Evolutionary conservation across 192 early-diverging fungal genomes (phyloP).

Genomic region (Backusella liffmaniae): DNA sequence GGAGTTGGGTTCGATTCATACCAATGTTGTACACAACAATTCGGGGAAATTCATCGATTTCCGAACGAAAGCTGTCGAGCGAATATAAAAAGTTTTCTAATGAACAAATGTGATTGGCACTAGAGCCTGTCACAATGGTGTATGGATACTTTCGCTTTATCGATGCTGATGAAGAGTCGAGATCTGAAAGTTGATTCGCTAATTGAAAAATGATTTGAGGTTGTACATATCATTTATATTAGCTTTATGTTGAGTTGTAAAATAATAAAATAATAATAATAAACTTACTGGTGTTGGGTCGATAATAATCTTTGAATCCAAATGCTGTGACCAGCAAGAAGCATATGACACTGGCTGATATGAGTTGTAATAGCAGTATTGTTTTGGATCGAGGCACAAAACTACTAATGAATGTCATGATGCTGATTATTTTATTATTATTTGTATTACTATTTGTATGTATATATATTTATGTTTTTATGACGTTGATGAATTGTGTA

Average conservation of each 20-base stretch:
- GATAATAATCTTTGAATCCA: background rate
- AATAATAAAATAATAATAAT: background rate
- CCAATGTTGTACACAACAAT: constrained; percentile 53
- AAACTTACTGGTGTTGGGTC: background rate
- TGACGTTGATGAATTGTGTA: background rate
- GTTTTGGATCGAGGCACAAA: constrained; percentile 8
- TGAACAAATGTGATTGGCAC: constrained; percentile 52
- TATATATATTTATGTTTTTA: too few relatives aligned
- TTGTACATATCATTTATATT: background rate
- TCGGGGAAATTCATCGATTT: constrained; percentile 37
- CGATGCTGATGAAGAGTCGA: background rate
- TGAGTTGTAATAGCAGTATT: background rate
- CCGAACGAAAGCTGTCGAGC: constrained; percentile 34
- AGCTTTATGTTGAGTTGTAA: background rate
- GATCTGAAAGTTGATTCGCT: background rate
- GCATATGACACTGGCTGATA: background rate
- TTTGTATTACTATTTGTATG: background rate
- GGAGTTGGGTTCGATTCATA: constrained; percentile 40
- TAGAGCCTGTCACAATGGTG: constrained; percentile 53
- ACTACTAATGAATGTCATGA: background rate
- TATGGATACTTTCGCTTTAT: constrained; percentile 21
- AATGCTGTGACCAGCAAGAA: background rate
- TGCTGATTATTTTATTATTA: background rate
- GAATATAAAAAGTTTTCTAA: constrained; percentile 48
- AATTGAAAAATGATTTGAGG: background rate